Conservation (phyloP, 768 basidiomycete species). For the Naganishia antarctica region DNA sequence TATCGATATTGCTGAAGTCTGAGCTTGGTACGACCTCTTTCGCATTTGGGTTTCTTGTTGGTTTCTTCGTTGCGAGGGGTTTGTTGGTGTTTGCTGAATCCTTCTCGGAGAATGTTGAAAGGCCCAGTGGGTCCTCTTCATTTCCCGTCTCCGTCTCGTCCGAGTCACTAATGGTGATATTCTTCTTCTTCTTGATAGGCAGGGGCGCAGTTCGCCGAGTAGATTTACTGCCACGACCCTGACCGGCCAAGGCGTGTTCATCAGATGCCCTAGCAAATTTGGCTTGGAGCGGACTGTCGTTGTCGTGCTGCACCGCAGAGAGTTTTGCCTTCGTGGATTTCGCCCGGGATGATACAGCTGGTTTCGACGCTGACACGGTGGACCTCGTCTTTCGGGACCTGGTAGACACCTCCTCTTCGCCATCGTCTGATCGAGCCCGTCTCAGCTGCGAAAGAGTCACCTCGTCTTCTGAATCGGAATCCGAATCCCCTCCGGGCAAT, state of each 20-base stretch:
- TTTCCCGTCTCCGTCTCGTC: conserved; percentile 4
- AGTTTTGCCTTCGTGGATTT: conserved; percentile 1
- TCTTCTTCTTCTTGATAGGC: not conserved
- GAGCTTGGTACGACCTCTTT: conserved; percentile 4
- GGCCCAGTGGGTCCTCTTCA: conserved; percentile 9
- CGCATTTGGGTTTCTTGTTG: not conserved
- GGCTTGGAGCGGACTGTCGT: conserved; percentile 10
- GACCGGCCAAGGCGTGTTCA: not conserved
- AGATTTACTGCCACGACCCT: not conserved
- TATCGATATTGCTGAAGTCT: conserved; percentile 24
- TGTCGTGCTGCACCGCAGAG: not conserved
- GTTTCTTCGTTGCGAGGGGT: not conserved
- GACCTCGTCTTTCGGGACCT: not conserved
- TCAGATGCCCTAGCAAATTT: conserved; percentile 2
- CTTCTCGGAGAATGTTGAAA: not conserved
- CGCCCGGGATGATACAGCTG: not conserved
- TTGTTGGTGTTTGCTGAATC: not conserved
- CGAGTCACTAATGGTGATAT: not conserved
- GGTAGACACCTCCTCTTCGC: conserved; percentile 3
- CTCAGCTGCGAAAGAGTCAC: conserved; percentile 6
- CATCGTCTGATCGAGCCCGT: conserved; percentile 2
- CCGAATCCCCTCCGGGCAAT: conserved; percentile 13
- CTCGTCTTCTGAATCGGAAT: conserved; percentile 7
- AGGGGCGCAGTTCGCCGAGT: not conserved
- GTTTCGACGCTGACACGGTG: not conserved